Percentiles rank a stretch among this genome's conserved stretches.
Evolutionary conservation across 257 asterid genomes (phyloP).

Genomic region (Lavandula angustifolia): DNA sequence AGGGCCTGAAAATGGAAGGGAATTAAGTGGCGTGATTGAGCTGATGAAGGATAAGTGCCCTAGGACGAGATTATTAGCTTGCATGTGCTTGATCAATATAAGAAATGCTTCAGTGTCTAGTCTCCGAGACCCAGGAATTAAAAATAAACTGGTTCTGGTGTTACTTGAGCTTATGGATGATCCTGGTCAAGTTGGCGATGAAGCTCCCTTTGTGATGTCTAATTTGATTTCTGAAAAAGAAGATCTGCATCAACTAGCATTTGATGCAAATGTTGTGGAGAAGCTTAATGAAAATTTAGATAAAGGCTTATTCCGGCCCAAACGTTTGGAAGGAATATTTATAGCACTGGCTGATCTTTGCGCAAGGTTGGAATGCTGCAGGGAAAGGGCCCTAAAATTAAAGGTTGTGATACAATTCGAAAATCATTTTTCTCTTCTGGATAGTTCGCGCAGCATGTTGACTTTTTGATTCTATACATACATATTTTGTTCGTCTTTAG

Average conservation of each 20-base stretch:
- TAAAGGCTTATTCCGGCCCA: slow-evolving; percentile 53
- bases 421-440: slow-evolving; percentile 27
- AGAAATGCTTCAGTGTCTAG: slow-evolving; percentile 56
- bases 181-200: slow-evolving; percentile 95
- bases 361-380: slow-evolving; percentile 82
- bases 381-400: slow-evolving; percentile 63
- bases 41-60: slow-evolving; percentile 74
- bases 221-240: slow-evolving; percentile 70
- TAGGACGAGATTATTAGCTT: slow-evolving; percentile 84
- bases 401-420: slow-evolving; percentile 54
- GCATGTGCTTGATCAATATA: slow-evolving; percentile 69
- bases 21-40: slow-evolving; percentile 57
- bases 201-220: slow-evolving; percentile 79
- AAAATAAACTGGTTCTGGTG: slow-evolving; percentile 57
- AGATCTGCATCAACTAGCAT: slow-evolving; percentile 82
- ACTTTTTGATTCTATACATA: slow-evolving; percentile 2
- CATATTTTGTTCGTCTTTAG: slow-evolving; percentile 27
- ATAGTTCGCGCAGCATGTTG: slow-evolving; percentile 20
- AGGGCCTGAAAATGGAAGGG: slow-evolving; percentile 74
- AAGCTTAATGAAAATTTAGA: slow-evolving; percentile 60
- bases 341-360: slow-evolving; percentile 77
- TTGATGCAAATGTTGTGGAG: slow-evolving; percentile 62
- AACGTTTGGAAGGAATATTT: slow-evolving; percentile 72
- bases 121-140: slow-evolving; percentile 62
- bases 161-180: slow-evolving; percentile 84